Percentiles rank a stretch among this genome's conserved stretches.
These are phyloP conservation scores for Carpinus fangiana DNA, from an alignment of 306 rosid genomes.

Conservation along the genomic window DNA sequence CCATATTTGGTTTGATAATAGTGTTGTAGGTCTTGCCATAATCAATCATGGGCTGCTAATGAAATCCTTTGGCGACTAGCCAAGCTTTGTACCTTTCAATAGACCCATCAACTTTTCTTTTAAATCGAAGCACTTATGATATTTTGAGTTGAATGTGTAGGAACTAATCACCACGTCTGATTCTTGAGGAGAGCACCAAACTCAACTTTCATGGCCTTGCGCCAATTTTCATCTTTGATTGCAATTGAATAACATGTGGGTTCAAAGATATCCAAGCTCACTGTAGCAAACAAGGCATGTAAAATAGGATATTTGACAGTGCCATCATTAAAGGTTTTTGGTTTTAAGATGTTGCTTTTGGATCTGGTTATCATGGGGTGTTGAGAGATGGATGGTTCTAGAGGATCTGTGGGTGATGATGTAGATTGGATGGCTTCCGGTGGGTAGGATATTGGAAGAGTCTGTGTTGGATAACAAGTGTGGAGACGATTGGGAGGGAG, in stretches of 20 bases:
- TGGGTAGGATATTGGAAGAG: background rate
- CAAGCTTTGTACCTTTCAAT: too few species aligned
- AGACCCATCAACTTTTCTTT: too few species aligned
- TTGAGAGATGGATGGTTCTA: background rate
- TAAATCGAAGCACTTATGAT: too few species aligned
- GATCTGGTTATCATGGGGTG: background rate
- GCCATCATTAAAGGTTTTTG: background rate
- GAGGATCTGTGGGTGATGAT: background rate
- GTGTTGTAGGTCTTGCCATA: too few species aligned
- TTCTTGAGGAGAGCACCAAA: too few species aligned
- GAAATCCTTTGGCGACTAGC: too few species aligned
- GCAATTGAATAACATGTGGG: background rate
- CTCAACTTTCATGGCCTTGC: background rate
- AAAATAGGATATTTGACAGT: too few species aligned
- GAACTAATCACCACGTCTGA: too few species aligned
- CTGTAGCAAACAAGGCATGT: background rate
- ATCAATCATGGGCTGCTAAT: too few species aligned
- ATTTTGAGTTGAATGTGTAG: too few species aligned
- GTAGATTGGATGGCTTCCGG: too few species aligned
- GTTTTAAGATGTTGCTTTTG: background rate
- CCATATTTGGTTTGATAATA: too few species aligned
- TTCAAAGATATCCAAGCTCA: background rate
- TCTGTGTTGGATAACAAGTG: background rate
- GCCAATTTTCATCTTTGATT: background rate
- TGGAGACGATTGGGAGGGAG: background rate